Conservation (phyloP, 345 rosid species). For the Capsella bursapastoris region DNA sequence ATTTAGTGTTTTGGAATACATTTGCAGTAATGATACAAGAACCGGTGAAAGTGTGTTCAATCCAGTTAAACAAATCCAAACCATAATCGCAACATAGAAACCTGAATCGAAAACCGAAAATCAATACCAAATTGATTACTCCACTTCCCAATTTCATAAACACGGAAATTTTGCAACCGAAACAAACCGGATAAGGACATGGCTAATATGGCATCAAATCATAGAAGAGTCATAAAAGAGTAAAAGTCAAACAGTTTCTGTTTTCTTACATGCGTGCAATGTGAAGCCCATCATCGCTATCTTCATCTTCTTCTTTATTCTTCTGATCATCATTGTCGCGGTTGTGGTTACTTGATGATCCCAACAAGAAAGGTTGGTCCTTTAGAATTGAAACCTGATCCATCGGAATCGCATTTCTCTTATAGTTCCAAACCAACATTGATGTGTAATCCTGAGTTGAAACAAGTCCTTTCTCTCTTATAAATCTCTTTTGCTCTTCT, state of each 20-base stretch:
- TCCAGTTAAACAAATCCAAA: background rate
- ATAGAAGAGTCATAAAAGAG: constrained; percentile 16
- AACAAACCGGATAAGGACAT: background rate
- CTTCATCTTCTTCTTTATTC: constrained; percentile 52
- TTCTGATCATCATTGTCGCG: constrained; percentile 32
- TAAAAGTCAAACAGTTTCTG: constrained; percentile 7
- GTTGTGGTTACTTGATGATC: constrained; percentile 46
- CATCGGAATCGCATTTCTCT: constrained; percentile 71
- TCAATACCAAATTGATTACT: background rate
- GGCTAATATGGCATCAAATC: constrained; percentile 10
- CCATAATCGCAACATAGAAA: background rate
- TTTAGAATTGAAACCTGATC: constrained; percentile 66
- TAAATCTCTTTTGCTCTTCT: constrained; percentile 71
- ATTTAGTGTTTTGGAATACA: constrained; percentile 3
- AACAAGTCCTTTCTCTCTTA: constrained; percentile 79
- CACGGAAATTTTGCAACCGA: background rate
- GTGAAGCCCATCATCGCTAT: constrained; percentile 50
- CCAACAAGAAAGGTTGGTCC: constrained; percentile 49
- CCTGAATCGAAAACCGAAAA: background rate
- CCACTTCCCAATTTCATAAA: background rate
- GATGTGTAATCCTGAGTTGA: constrained; percentile 90
- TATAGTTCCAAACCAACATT: constrained; percentile 98
- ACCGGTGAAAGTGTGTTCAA: background rate
- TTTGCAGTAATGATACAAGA: background rate
- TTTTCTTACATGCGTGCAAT: constrained; percentile 53